Percentiles rank a stretch among this genome's conserved stretches.
phyloP scores from a whole-genome alignment of 169 alveolate genomes.

The Perkinsus marinus region DNA sequence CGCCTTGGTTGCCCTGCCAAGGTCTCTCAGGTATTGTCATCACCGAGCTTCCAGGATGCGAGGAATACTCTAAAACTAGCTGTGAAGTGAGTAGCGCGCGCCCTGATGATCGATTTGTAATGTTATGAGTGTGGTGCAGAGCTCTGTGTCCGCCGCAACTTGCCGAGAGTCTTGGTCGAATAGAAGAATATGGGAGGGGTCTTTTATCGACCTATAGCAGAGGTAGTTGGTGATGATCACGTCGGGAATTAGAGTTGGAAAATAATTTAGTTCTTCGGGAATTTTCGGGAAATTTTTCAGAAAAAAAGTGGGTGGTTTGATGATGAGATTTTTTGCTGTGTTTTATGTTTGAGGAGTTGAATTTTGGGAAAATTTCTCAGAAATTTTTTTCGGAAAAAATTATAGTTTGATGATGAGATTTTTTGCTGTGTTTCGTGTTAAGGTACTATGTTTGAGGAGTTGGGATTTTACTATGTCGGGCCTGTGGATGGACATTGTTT shows the following conservation, averaged over 20 bases:
- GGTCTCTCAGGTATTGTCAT: neutral
- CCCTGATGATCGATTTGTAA: neutral
- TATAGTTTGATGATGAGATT: too few species aligned
- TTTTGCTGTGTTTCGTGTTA: neutral
- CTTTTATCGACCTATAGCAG: neutral
- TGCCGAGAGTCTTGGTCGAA: neutral
- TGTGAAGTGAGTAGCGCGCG: neutral
- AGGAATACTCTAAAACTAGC: neutral
- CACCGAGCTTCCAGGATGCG: neutral
- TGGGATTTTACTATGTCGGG: slow-evolving; percentile 41
- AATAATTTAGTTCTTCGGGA: too few species aligned
- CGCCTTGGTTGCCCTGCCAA: neutral
- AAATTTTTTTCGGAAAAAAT: too few species aligned
- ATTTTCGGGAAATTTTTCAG: neutral
- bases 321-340: too few species aligned
- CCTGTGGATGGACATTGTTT: slow-evolving; percentile 58
- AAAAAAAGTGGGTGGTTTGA: too few species aligned
- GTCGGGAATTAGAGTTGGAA: neutral
- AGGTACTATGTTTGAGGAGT: slow-evolving; percentile 20
- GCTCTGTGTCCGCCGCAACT: neutral
- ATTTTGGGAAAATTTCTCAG: neutral
- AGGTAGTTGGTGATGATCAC: neutral
- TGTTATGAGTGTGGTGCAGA: neutral
- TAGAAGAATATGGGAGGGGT: neutral
- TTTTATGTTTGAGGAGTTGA: too few species aligned